These are phyloP conservation scores for Teratosphaeria destructans DNA, from an alignment of 2,329 filamentous ascomycete species.

Conservation along the genomic window DNA sequence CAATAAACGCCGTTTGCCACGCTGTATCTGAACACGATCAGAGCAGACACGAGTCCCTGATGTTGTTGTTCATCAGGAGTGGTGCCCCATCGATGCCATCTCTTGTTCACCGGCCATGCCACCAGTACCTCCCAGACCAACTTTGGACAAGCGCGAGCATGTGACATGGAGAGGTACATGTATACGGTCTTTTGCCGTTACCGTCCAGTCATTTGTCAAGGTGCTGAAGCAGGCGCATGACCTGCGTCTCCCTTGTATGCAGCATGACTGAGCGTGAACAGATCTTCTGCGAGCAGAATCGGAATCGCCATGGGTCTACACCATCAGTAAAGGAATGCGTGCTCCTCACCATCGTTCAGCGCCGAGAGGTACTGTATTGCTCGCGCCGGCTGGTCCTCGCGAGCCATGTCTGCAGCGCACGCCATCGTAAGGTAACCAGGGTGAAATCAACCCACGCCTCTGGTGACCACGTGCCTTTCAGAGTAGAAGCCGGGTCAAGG, in stretches of 20 bases:
- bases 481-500: background rate
- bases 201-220: background rate
- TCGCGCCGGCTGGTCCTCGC: background rate
- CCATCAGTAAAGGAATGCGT: too few species aligned
- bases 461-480: too few species aligned
- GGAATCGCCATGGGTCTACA: too few species aligned
- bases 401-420: background rate
- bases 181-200: background rate
- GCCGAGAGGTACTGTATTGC: too few species aligned
- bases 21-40: background rate
- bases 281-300: too few species aligned
- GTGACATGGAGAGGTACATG: background rate
- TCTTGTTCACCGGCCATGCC: too few species aligned
- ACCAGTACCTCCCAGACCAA: background rate
- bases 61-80: too few species aligned
- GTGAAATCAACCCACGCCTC: too few species aligned
- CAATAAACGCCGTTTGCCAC: background rate
- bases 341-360: too few species aligned
- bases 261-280: too few species aligned
- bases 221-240: background rate
- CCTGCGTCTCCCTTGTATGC: background rate
- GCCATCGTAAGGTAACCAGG: background rate
- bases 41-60: background rate
- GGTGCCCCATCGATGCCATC: too few species aligned
- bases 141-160: background rate